Evolutionary conservation across 2,329 filamentous ascomycete species (phyloP).

Genomic region (Periglandula ipomoeae): DNA sequence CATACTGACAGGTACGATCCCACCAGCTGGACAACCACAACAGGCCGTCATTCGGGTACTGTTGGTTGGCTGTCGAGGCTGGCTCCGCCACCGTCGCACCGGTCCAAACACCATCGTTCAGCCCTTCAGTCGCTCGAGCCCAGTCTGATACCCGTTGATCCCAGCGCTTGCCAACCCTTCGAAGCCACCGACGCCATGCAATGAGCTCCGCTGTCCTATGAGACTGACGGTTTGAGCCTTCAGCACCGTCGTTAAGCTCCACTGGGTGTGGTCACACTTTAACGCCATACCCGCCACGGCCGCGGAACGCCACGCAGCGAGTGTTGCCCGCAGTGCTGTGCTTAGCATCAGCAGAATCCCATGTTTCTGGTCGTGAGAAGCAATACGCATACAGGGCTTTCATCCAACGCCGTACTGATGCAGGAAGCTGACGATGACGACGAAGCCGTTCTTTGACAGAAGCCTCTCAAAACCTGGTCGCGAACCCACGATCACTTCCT

Average conservation of each 20-base stretch:
- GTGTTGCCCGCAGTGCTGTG: neutral
- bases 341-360: neutral
- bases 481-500: too few relatives aligned
- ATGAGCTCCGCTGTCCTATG: conserved; percentile 1
- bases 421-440: too few relatives aligned
- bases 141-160: neutral
- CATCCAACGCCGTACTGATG: too few relatives aligned
- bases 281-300: conserved; percentile 12
- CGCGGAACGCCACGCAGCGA: conserved; percentile 4
- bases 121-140: conserved; percentile 4
- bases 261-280: conserved; percentile 6
- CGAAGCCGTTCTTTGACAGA: too few relatives aligned
- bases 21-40: neutral
- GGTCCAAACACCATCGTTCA: conserved; percentile 9
- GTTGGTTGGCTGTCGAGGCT: conserved; percentile 5
- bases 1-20: neutral
- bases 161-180: conserved; percentile 2
- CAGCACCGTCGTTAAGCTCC: conserved; percentile 3
- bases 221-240: neutral
- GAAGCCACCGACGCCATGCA: conserved; percentile 10
- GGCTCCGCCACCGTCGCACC: conserved; percentile 14
- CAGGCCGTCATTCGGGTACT: neutral
- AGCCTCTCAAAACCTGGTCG: too few relatives aligned
- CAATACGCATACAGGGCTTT: neutral
- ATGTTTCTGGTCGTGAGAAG: neutral